These are phyloP conservation scores for Bimuria novae-zelandiae DNA, from an alignment of 2,329 filamentous ascomycete genomes.

Conservation along the genomic window DNA sequence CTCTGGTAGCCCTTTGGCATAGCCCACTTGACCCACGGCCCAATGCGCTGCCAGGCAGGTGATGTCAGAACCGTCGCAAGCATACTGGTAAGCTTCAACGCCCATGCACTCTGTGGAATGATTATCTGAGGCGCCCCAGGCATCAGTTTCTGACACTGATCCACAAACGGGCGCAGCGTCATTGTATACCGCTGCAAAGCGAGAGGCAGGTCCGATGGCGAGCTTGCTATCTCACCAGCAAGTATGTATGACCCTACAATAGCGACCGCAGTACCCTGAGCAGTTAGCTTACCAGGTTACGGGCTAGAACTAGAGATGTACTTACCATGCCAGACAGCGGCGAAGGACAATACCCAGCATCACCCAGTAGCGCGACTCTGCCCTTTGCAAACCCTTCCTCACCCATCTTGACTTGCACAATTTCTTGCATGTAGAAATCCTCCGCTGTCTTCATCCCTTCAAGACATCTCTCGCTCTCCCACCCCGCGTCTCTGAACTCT, in stretches of 20 bases:
- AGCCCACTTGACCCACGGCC: neutral
- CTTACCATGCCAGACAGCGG: slow-evolving; percentile 35
- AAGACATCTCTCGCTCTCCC: slow-evolving; percentile 44
- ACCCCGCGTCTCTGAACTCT: slow-evolving; percentile 45
- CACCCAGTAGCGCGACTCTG: slow-evolving; percentile 44
- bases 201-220: slow-evolving; percentile 22
- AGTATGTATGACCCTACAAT: slow-evolving; percentile 48
- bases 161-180: slow-evolving; percentile 24
- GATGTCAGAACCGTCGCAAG: slow-evolving; percentile 20
- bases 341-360: slow-evolving; percentile 47
- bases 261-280: slow-evolving; percentile 36
- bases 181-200: slow-evolving; percentile 32
- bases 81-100: slow-evolving; percentile 24
- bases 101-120: slow-evolving; percentile 32
- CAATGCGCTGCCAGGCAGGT: neutral
- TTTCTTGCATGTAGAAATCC: slow-evolving; percentile 53
- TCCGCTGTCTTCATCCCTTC: slow-evolving; percentile 46
- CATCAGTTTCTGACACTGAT: slow-evolving; percentile 28
- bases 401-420: slow-evolving; percentile 46
- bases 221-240: slow-evolving; percentile 41
- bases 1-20: neutral
- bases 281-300: slow-evolving; percentile 6
- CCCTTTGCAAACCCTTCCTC: slow-evolving; percentile 37
- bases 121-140: slow-evolving; percentile 30
- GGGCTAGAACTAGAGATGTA: too few relatives aligned